Conservation (phyloP, 2,329 filamentous ascomycete species). For the Pleoardoris graminearum region DNA sequence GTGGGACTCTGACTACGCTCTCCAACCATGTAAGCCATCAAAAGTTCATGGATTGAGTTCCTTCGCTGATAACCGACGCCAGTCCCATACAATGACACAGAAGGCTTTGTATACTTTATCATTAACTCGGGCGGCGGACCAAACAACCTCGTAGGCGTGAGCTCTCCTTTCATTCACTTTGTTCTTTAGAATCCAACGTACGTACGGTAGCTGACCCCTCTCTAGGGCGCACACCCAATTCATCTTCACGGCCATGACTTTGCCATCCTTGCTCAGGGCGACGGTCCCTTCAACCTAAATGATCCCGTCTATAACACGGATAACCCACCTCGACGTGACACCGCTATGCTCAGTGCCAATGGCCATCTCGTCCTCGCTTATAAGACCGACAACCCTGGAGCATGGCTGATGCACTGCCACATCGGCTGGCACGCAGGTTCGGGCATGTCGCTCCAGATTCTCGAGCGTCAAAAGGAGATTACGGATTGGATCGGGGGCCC, state of each 20-base stretch:
- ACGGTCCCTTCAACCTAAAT: slow-evolving; percentile 24
- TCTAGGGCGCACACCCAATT: slow-evolving; percentile 30
- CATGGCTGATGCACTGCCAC: slow-evolving; percentile 39
- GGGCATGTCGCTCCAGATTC: slow-evolving; percentile 49
- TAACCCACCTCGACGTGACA: slow-evolving; percentile 25
- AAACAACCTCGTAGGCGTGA: not conserved
- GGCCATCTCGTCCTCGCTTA: slow-evolving; percentile 44
- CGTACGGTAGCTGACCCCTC: slow-evolving; percentile 1
- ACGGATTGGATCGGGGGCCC: slow-evolving; percentile 5
- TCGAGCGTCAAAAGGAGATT: slow-evolving; percentile 45
- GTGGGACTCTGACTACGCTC: slow-evolving; percentile 22
- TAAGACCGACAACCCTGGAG: slow-evolving; percentile 42
- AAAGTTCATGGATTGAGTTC: not conserved
- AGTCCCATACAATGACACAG: slow-evolving; percentile 18
- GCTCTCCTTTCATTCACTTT: not conserved
- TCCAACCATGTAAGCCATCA: slow-evolving; percentile 17
- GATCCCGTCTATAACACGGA: slow-evolving; percentile 14
- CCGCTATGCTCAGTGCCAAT: slow-evolving; percentile 21
- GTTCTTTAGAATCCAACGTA: too few species aligned
- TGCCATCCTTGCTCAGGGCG: slow-evolving; percentile 28
- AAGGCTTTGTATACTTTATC: slow-evolving; percentile 24
- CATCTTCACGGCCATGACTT: slow-evolving; percentile 30
- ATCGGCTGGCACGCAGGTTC: slow-evolving; percentile 29
- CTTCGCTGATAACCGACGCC: not conserved
- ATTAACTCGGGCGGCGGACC: slow-evolving; percentile 18